Conservation (phyloP, 2,329 filamentous ascomycete species). For the Diaporthe sp. region DNA sequence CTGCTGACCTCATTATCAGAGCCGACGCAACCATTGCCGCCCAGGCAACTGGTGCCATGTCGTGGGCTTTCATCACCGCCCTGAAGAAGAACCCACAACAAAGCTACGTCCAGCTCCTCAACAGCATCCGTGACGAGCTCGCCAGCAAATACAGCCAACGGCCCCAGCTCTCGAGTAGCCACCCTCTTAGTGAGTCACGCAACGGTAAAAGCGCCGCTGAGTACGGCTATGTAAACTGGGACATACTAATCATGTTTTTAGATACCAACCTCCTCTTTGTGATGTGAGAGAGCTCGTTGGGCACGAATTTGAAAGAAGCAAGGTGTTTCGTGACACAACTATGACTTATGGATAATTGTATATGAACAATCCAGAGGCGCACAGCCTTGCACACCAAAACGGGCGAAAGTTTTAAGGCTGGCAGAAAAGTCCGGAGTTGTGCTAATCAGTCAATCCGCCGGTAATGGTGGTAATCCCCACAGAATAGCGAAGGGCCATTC, state of each 20-base stretch:
- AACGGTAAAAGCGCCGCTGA: neutral
- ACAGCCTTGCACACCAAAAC: neutral
- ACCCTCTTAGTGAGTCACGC: constrained; percentile 83
- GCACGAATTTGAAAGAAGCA: neutral
- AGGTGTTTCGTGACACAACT: neutral
- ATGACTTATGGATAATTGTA: constrained; percentile 18
- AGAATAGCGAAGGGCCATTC: neutral
- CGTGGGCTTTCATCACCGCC: constrained; percentile 93
- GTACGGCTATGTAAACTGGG: neutral
- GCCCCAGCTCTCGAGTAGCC: constrained; percentile 96
- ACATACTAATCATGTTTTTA: constrained; percentile 44
- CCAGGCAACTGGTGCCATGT: constrained; percentile 97
- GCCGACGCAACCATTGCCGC: constrained; percentile 93
- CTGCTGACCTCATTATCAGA: constrained; percentile 58
- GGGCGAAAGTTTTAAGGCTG: neutral
- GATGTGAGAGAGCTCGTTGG: constrained; percentile 58
- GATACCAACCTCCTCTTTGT: constrained; percentile 75
- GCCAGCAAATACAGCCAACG: constrained; percentile 91
- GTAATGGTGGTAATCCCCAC: neutral
- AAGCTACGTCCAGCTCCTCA: constrained; percentile 96
- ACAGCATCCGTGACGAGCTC: constrained; percentile 95
- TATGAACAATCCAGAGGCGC: neutral
- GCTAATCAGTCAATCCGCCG: neutral
- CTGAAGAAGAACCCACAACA: constrained; percentile 98
- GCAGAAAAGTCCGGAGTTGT: neutral